Conservation (phyloP, 1,139 yeast species). For the Taphrina deformans region DNA sequence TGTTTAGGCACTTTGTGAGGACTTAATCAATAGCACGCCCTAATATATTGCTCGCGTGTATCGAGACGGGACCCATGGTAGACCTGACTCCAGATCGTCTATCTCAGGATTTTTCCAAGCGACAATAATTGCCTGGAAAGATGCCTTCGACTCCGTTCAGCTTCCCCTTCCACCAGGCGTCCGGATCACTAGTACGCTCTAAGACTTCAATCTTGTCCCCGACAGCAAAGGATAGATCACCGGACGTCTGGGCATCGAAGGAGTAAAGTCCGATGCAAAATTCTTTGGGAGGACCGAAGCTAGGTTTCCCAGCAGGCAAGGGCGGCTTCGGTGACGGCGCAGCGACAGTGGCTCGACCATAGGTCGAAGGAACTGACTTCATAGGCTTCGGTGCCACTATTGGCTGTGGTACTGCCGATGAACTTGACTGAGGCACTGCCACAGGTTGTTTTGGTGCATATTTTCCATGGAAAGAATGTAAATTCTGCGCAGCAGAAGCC, state of each 20-base stretch:
- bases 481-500: conserved; percentile 23
- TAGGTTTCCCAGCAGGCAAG: conserved; percentile 4
- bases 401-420: not conserved
- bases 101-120: conserved; percentile 47
- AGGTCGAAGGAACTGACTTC: conserved; percentile 4
- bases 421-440: not conserved
- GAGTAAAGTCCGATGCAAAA: conserved; percentile 19
- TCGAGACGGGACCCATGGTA: not conserved
- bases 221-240: conserved; percentile 82
- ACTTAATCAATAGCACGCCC: not conserved
- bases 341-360: not conserved
- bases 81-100: too few species aligned
- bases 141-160: conserved; percentile 85
- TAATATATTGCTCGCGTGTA: not conserved
- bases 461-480: conserved; percentile 21
- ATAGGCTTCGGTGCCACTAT: conserved; percentile 12
- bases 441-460: conserved; percentile 18
- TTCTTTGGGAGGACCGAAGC: conserved; percentile 1
- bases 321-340: conserved; percentile 19
- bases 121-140: conserved; percentile 95
- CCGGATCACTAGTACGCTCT: conserved; percentile 75
- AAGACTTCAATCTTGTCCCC: conserved; percentile 83
- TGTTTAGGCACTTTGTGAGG: not conserved
- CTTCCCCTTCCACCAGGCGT: conserved; percentile 97
- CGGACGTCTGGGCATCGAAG: conserved; percentile 56